Evolutionary conservation across 352 stramenopile genomes (phyloP), one percentile per base, ranked within the genome.

Genomic region (Phytophthora capsici): DNA sequence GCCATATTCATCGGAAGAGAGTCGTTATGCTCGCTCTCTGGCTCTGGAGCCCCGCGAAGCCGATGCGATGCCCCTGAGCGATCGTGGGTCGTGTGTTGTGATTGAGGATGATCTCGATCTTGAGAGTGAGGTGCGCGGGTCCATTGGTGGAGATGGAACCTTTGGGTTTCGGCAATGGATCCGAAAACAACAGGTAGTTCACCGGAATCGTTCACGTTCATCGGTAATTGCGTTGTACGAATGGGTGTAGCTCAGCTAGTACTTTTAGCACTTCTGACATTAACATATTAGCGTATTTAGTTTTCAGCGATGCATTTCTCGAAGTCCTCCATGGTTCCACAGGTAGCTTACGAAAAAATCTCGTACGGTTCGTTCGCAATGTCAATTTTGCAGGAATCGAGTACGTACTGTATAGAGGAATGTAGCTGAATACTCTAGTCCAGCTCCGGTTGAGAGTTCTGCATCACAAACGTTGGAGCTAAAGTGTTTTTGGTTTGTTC

Each of bases 91-190:
- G 12, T 75, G 70, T 55, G 65, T 82, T 16, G 41, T 78, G n/a
- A 46, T 77, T 1, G 61, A 92, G 38, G 82, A 91, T 28, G 81
- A 89, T 44, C 55, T 89, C n/a, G 86, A 94, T 28, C 79, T 93
- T 19, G 83, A 91, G 61, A 91, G 45, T 57, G 83, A 94, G 75
- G 84, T 93, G 22, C 80, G 84, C 22, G 86, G 86, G 48, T 93
- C 84, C 20, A 91, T 93, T 30, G 86, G 86, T 5, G 70, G 69
- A 9, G 84, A 92, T 34, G 84, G 85, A 8, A 94, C 78, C 0
- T 93, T 93, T 37, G 86, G 84, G 5, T 86, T 93, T 37, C 82
- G 86, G 14, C 84, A 93, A 56, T 93, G 84, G 86, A 83, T 94
- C 55, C 80, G 84, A 19, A 94, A 90, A 70, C 86, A 93, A 47